Evolutionary conservation across 805 yeast species (phyloP).

Genomic region (Kuraishia ogatae): DNA sequence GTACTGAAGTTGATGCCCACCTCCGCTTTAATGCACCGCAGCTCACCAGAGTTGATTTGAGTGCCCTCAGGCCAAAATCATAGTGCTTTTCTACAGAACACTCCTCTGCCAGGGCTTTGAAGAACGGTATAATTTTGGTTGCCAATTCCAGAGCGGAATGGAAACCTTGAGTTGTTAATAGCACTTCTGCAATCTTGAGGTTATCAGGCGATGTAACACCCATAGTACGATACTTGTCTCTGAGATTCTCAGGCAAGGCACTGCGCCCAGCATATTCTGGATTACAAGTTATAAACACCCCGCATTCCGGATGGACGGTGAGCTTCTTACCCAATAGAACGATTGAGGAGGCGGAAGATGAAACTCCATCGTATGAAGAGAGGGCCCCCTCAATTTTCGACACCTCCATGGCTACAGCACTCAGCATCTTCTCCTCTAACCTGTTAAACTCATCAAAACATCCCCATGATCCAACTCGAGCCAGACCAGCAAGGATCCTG

Average conservation of each 20-base stretch:
- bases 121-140: constrained; percentile 41
- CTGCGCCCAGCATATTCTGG: constrained; percentile 84
- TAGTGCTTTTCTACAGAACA: constrained; percentile 63
- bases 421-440: constrained; percentile 57
- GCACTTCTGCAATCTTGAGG: constrained; percentile 55
- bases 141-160: constrained; percentile 35
- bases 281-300: constrained; percentile 85
- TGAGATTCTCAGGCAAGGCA: constrained; percentile 76
- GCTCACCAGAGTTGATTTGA: constrained; percentile 55
- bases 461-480: constrained; percentile 86
- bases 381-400: constrained; percentile 60
- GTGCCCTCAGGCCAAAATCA: constrained; percentile 82
- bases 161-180: constrained; percentile 72
- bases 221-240: constrained; percentile 67
- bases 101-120: constrained; percentile 28
- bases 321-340: constrained; percentile 34
- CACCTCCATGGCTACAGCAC: constrained; percentile 79
- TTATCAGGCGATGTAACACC: constrained; percentile 70
- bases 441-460: constrained; percentile 95
- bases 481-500: constrained; percentile 68
- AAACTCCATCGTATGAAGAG: constrained; percentile 9
- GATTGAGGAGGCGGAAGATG: constrained; percentile 11
- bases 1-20: not conserved
- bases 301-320: constrained; percentile 39
- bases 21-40: constrained; percentile 42